Percentiles rank a stretch among this genome's conserved stretches.
Conservation (phyloP, 2,329 filamentous ascomycete species). For the Rutstroemia sp. region DNA sequence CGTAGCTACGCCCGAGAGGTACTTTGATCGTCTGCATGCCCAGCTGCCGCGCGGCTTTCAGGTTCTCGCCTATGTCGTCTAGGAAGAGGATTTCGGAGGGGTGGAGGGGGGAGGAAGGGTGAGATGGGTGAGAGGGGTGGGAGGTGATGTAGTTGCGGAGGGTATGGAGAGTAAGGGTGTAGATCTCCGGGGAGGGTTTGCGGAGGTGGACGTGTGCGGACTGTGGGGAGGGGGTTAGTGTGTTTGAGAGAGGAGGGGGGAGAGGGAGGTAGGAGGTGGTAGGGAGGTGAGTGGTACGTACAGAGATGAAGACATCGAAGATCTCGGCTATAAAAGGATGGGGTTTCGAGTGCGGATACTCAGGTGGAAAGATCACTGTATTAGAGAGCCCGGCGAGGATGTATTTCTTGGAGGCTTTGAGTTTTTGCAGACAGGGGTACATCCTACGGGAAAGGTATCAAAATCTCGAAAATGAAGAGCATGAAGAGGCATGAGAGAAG, state of each 20-base stretch:
- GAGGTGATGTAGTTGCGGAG: neutral
- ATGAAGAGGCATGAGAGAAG: neutral
- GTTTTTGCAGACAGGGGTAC: conserved; percentile 68
- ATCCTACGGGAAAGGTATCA: conserved; percentile 44
- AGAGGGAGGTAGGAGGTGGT: too few relatives aligned
- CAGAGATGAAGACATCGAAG: conserved; percentile 81
- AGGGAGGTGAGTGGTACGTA: neutral
- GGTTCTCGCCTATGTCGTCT: conserved; percentile 83
- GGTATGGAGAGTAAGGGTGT: conserved; percentile 50
- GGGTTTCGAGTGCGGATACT: conserved; percentile 49
- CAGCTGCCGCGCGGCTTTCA: conserved; percentile 67
- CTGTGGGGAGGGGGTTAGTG: neutral
- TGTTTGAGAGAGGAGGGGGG: neutral
- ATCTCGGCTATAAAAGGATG: conserved; percentile 41
- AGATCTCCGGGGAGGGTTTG: conserved; percentile 81
- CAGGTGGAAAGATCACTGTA: conserved; percentile 76
- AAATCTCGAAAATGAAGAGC: neutral
- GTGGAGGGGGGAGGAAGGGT: conserved; percentile 37
- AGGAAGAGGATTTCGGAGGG: conserved; percentile 73
- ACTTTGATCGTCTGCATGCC: conserved; percentile 86
- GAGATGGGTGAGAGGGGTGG: neutral
- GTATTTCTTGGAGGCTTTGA: conserved; percentile 58
- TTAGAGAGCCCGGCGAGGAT: conserved; percentile 82
- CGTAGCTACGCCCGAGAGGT: conserved; percentile 64
- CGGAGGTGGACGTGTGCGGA: conserved; percentile 80